phyloP scores from a whole-genome alignment of 2,329 filamentous ascomycete species.

The Curvularia lunata region DNA sequence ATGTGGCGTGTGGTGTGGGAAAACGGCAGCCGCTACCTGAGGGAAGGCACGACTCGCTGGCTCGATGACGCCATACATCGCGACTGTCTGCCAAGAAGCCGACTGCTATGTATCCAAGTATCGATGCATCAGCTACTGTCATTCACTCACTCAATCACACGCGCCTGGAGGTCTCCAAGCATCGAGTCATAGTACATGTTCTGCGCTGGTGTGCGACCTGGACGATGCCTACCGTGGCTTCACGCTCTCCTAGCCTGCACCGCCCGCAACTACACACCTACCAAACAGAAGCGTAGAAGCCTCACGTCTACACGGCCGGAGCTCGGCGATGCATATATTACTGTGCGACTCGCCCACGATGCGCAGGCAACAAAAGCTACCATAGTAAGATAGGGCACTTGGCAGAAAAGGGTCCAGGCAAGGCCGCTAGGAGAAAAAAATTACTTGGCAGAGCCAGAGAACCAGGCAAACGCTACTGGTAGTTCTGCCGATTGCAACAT shows the following conservation, averaged over 20 bases:
- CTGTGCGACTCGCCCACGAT: neutral
- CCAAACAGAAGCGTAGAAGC: neutral
- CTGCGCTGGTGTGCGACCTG: neutral
- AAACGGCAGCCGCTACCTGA: constrained; percentile 3
- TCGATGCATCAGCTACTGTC: neutral
- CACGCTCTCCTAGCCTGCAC: neutral
- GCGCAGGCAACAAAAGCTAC: neutral
- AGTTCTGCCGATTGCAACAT: neutral
- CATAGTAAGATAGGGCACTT: neutral
- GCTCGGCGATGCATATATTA: neutral
- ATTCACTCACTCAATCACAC: neutral
- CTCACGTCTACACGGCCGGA: neutral
- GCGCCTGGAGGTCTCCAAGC: no score
- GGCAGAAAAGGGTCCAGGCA: neutral
- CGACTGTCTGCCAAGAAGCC: constrained; percentile 17
- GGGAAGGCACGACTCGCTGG: neutral
- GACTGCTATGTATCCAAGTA: neutral
- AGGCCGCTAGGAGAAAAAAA: neutral
- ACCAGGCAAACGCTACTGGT: neutral
- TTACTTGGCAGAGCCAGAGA: neutral
- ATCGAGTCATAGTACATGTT: neutral
- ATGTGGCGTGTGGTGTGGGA: constrained; percentile 2
- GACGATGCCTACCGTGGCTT: neutral
- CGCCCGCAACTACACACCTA: neutral
- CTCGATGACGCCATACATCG: constrained; percentile 20